Conservation (phyloP, 208 protist genomes). For the Angomonas ambiguus region DNA sequence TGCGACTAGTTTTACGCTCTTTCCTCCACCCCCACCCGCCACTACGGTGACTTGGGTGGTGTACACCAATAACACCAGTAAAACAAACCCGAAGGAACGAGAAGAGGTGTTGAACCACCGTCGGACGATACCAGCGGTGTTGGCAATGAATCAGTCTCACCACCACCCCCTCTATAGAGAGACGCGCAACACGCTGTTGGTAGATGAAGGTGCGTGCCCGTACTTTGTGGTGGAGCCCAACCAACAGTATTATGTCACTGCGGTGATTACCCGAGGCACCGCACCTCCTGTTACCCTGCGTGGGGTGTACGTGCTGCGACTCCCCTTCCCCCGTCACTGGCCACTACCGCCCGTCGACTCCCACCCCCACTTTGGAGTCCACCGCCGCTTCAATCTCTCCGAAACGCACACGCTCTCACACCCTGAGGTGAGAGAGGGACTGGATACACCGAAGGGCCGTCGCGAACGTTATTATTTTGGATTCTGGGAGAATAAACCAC, state of each 20-base stretch:
- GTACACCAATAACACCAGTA: background rate
- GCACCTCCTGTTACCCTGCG: constrained; percentile 15
- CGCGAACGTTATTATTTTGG: constrained; percentile 32
- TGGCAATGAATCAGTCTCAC: background rate
- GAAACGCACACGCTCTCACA: constrained; percentile 23
- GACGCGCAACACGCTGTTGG: background rate
- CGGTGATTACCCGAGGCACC: constrained; percentile 6
- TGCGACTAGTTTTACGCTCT: constrained; percentile 50
- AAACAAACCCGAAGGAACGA: background rate
- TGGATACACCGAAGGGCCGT: constrained; percentile 15
- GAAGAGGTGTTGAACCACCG: constrained; percentile 30
- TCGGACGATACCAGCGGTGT: constrained; percentile 22
- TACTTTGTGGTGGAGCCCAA: constrained; percentile 50
- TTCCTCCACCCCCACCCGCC: constrained; percentile 39
- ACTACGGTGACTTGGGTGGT: constrained; percentile 62
- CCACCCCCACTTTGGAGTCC: constrained; percentile 65
- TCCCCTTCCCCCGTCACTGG: constrained; percentile 51
- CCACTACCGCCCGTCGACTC: constrained; percentile 22
- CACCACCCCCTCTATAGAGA: background rate
- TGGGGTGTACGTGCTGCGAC: constrained; percentile 49
- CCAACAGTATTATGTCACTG: constrained; percentile 40
- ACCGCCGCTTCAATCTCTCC: constrained; percentile 32
- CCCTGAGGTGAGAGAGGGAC: constrained; percentile 35
- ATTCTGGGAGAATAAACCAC: constrained; percentile 59
- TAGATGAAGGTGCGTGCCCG: constrained; percentile 30